A percentile compares a stretch with the other conserved stretches of the same genome.
Evolutionary conservation across 176 grass and related monocot species (phyloP).

Genomic region (Lolium rigidum): DNA sequence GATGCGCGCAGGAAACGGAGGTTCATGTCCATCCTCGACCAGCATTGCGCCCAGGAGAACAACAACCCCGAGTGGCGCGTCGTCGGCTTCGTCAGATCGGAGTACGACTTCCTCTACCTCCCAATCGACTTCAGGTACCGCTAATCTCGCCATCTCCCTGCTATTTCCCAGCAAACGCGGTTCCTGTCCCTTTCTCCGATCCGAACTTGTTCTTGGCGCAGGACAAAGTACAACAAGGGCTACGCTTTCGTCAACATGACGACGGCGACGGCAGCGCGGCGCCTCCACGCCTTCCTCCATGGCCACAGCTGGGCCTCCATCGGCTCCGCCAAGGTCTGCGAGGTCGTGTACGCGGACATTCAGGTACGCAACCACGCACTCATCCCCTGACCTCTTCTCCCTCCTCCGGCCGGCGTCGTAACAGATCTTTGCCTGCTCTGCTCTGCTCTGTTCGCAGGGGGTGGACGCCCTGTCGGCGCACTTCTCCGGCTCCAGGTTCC

Average conservation of each 20-base stretch:
- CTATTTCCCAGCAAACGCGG: neutral
- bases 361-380: no score
- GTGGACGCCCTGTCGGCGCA: neutral
- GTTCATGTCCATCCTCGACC: conserved; percentile 39
- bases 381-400: no score
- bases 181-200: no score
- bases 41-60: conserved; percentile 54
- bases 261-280: conserved; percentile 34
- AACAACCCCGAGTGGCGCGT: neutral
- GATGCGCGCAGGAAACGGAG: conserved; percentile 34
- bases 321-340: conserved; percentile 53
- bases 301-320: conserved; percentile 32
- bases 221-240: conserved; percentile 58
- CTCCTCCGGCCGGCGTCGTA: neutral
- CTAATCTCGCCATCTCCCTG: neutral
- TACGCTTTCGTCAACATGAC: conserved; percentile 84
- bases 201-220: neutral
- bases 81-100: conserved; percentile 18
- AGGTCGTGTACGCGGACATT: conserved; percentile 45
- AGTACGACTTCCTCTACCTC: conserved; percentile 76
- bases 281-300: conserved; percentile 43
- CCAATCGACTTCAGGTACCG: conserved; percentile 61
- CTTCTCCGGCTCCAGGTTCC: conserved; percentile 46
- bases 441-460: conserved; percentile 42
- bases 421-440: neutral